Base-by-base conservation (phyloP, 352 stramenopile genomes). In the Globisporangium middletonii region DNA sequence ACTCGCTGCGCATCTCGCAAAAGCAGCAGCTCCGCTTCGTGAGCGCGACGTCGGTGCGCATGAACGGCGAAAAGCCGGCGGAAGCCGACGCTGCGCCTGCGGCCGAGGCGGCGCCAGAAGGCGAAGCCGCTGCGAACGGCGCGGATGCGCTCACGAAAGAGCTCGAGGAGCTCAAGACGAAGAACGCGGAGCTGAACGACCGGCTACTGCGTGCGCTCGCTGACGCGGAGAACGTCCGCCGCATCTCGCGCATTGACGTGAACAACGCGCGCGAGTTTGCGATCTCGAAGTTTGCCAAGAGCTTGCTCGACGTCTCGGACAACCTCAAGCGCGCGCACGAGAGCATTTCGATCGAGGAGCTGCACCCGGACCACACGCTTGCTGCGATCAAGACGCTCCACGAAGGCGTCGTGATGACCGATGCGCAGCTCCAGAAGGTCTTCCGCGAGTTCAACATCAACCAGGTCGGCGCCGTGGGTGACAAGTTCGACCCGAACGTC, bases 401-500 rank as follows among this genome's bases (percentile, higher is more conserved):
- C 60, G 82, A 91, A 52, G 79, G 76, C 30, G 84, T 99, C 33
- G 77, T 92, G 58, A 98, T 99, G 94, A 99, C 97, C 30, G 89
- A 98, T 57, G 76, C 73, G 46, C 88, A 98, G 63, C 68, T 99
- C 53, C 80, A 91, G 55, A 99, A 99, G 82, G 94, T 98, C n/a
- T 98, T 99, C 66, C 67, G 75, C 43, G 84, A 92, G 62, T 93
- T 89, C 60, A 89, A 91, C 57, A 91, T 99, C 57, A 72, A 83
- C 28, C 88, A 94, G 55, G 98, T 97, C 66, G 96, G 96, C 35
- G 77, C 75, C 44, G 75, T 91, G 37, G 96, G 95, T 45, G 97
- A 99, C 67, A 94, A 91, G 68, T 99, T 99, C 68, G 96, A 99
- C 88, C 96, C 97, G 41, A 97, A 98, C 63, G 68, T 98, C 65